Conservation (phyloP, 1,139 yeast species). For the Wickerhamomyces sp. region DNA sequence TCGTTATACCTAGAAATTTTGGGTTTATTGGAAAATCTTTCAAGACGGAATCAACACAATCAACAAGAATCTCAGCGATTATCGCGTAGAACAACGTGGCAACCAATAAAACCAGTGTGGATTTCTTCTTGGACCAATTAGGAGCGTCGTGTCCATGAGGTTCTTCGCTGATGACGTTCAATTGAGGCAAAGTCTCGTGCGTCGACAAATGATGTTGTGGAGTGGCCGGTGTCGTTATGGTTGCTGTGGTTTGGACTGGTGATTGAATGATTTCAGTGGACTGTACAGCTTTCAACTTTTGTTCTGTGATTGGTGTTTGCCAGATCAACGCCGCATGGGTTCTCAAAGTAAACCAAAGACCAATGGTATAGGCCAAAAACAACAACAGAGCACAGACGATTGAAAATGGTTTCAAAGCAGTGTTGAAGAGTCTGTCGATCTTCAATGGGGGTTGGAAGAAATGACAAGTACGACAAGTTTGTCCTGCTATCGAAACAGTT, state of each 20-base stretch:
- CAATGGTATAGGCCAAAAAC: slow-evolving; percentile 83
- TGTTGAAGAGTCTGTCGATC: slow-evolving; percentile 54
- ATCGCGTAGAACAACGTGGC: slow-evolving; percentile 88
- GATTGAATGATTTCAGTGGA: slow-evolving; percentile 14
- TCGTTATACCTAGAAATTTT: slow-evolving; percentile 86
- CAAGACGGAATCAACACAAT: slow-evolving; percentile 87
- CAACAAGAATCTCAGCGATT: slow-evolving; percentile 92
- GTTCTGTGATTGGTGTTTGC: slow-evolving; percentile 56
- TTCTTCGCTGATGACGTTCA: slow-evolving; percentile 24
- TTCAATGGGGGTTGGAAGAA: slow-evolving; percentile 73
- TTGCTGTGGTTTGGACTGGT: background rate
- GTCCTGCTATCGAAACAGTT: slow-evolving; percentile 3
- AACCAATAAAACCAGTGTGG: slow-evolving; percentile 75
- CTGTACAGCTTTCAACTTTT: slow-evolving; percentile 15
- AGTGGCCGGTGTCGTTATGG: background rate
- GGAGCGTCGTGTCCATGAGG: slow-evolving; percentile 92
- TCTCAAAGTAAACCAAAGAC: slow-evolving; percentile 85
- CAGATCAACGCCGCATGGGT: slow-evolving; percentile 97
- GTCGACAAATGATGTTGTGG: slow-evolving; percentile 7
- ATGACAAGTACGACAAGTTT: slow-evolving; percentile 64
- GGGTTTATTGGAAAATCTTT: slow-evolving; percentile 75
- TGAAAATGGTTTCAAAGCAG: slow-evolving; percentile 75
- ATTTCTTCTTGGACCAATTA: slow-evolving; percentile 87
- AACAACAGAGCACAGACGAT: slow-evolving; percentile 73
- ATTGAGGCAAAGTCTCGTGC: slow-evolving; percentile 22